Percentiles rank a stretch among this genome's conserved stretches.
Conservation (phyloP, 768 basidiomycete genomes). For the Mycena latifolia region DNA sequence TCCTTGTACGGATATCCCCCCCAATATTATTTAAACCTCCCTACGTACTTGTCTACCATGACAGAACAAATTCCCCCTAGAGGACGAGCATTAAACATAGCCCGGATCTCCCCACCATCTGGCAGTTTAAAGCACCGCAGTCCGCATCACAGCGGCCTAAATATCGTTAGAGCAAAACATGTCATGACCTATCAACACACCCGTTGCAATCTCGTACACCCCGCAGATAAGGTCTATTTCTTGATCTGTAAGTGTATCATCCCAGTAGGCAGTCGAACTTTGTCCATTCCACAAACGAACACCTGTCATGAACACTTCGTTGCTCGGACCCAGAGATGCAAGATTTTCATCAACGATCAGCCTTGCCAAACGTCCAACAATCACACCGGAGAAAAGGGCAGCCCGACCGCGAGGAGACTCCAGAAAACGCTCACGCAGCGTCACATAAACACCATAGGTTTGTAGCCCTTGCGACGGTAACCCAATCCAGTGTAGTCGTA, state of each 20-base stretch:
- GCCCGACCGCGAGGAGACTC: slow-evolving; percentile 11
- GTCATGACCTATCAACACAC: too few species aligned
- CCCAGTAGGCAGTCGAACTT: slow-evolving; percentile 6
- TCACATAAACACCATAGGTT: neutral
- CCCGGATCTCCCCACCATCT: too few species aligned
- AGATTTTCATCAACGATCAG: neutral
- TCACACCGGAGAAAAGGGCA: slow-evolving; percentile 16
- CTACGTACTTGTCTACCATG: too few species aligned
- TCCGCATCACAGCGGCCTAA: too few species aligned
- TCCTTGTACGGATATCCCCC: too few species aligned
- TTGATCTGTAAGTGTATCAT: slow-evolving; percentile 5
- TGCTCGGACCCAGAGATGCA: neutral
- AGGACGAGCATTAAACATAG: too few species aligned
- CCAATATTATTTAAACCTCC: too few species aligned
- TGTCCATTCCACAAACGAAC: neutral
- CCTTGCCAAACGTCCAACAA: slow-evolving; percentile 14
- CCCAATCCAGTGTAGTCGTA: neutral
- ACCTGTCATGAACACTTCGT: neutral
- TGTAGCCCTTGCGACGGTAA: neutral
- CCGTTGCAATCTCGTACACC: slow-evolving; percentile 17
- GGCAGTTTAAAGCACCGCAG: too few species aligned
- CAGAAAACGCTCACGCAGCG: neutral
- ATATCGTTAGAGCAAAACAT: too few species aligned
- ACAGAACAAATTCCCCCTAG: too few species aligned
- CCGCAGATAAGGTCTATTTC: slow-evolving; percentile 27